A percentile compares a stretch with the other conserved stretches of the same genome.
These are phyloP conservation scores for Ganoderma meredithae DNA, from an alignment of 1,284 basidiomycete genomes.

Conservation along the genomic window DNA sequence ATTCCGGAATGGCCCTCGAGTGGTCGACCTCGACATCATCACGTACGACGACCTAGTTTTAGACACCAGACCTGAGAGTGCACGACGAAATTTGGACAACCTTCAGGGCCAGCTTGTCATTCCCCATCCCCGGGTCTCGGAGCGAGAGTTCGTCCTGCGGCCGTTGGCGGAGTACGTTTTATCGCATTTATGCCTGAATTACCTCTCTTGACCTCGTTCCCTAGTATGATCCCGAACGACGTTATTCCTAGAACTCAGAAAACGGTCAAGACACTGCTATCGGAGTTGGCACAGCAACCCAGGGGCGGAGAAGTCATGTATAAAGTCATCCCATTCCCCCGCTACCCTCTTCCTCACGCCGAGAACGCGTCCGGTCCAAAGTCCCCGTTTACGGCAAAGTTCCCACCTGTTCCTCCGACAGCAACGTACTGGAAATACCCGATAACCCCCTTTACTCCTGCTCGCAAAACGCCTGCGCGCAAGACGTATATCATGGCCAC, in stretches of 20 bases:
- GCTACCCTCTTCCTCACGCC: conserved; percentile 47
- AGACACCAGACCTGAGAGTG: conserved; percentile 59
- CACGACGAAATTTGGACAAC: conserved; percentile 53
- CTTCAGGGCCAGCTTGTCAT: conserved; percentile 75
- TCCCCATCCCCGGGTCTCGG: conserved; percentile 84
- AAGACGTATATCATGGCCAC: conserved; percentile 91
- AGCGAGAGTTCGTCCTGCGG: conserved; percentile 92
- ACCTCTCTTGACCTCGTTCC: neutral
- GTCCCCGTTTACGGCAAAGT: conserved; percentile 22
- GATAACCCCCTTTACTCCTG: conserved; percentile 28
- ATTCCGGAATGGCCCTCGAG: conserved; percentile 87
- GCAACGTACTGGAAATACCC: conserved; percentile 62
- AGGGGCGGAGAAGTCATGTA: conserved; percentile 56
- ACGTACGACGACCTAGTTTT: conserved; percentile 76
- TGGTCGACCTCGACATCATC: conserved; percentile 92
- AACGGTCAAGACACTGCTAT: conserved; percentile 57
- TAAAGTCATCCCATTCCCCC: conserved; percentile 73
- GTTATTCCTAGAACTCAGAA: conserved; percentile 65
- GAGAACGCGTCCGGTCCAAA: conserved; percentile 2
- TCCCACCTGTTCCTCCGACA: conserved; percentile 53
- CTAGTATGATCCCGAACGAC: conserved; percentile 76
- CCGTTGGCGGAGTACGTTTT: conserved; percentile 84
- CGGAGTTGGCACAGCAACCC: conserved; percentile 44
- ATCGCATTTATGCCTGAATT: neutral
- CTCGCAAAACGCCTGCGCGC: conserved; percentile 33